Percentiles rank a stretch among this genome's conserved stretches.
phyloP scores from a whole-genome alignment of 2,329 filamentous ascomycete genomes.

The Cladosporium sp. region DNA sequence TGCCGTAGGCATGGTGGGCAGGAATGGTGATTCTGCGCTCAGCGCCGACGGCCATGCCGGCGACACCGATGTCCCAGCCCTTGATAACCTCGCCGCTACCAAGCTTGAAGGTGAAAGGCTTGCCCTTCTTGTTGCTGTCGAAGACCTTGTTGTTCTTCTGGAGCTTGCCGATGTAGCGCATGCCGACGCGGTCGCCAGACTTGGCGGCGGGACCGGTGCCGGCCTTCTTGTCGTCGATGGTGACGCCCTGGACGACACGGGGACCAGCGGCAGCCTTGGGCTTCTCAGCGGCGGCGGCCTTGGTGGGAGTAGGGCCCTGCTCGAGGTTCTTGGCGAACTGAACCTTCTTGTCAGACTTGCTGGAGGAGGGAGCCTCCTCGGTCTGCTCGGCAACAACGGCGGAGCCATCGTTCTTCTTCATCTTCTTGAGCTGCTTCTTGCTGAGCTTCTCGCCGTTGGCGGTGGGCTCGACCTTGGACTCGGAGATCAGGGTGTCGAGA shows the following conservation, averaged over 20 bases:
- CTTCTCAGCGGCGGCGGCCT: conserved; percentile 34
- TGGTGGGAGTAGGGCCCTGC: conserved; percentile 81
- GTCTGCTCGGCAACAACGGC: conserved; percentile 61
- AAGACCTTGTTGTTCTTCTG: conserved; percentile 89
- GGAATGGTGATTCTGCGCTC: conserved; percentile 93
- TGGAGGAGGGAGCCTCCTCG: conserved; percentile 41
- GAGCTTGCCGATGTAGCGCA: conserved; percentile 97
- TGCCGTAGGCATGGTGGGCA: conserved; percentile 82
- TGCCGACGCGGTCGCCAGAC: conserved; percentile 82
- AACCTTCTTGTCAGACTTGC: conserved; percentile 83
- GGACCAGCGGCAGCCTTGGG: conserved; percentile 57
- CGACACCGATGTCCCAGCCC: conserved; percentile 94
- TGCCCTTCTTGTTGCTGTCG: conserved; percentile 97
- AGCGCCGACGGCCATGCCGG: conserved; percentile 87
- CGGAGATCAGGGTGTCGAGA: conserved; percentile 81
- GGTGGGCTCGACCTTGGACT: conserved; percentile 50
- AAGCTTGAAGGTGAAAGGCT: conserved; percentile 94
- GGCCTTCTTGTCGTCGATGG: conserved; percentile 89
- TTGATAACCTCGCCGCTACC: conserved; percentile 96
- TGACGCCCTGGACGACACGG: conserved; percentile 82
- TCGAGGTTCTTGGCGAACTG: conserved; percentile 99
- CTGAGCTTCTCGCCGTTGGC: conserved; percentile 68
- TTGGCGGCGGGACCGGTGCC: conserved; percentile 81
- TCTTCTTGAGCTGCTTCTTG: conserved; percentile 98
- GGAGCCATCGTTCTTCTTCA: conserved; percentile 97